phyloP scores from a whole-genome alignment of 2,329 filamentous ascomycete species.

The Thielaviopsis euricoi region DNA sequence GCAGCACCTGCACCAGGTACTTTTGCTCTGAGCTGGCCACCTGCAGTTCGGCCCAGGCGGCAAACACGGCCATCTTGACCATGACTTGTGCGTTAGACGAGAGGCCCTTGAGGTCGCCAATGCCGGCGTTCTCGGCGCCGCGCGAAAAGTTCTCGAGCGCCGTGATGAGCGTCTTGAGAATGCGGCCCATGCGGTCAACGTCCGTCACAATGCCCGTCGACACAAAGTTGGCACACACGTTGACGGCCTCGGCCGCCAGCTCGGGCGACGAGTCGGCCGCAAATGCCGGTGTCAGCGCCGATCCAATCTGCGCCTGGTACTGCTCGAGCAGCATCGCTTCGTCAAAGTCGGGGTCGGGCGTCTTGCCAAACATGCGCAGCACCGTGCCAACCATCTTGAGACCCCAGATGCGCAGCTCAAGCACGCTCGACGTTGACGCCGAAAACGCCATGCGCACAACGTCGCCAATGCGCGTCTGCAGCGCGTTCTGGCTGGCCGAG shows the following conservation, averaged over 20 bases:
- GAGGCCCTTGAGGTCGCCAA: constrained; percentile 81
- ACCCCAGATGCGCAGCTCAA: constrained; percentile 79
- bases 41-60: constrained; percentile 92
- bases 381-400: constrained; percentile 88
- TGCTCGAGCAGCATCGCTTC: constrained; percentile 93
- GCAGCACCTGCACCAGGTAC: constrained; percentile 76
- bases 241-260: constrained; percentile 85
- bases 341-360: constrained; percentile 91
- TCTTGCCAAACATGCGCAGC: constrained; percentile 89
- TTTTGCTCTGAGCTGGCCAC: constrained; percentile 85
- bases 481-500: constrained; percentile 56
- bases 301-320: constrained; percentile 96
- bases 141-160: constrained; percentile 84
- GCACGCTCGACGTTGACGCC: constrained; percentile 82
- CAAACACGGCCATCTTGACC: constrained; percentile 95
- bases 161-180: constrained; percentile 79
- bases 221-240: constrained; percentile 96
- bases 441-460: constrained; percentile 96
- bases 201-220: constrained; percentile 94
- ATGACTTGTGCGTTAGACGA: constrained; percentile 95
- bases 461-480: constrained; percentile 76
- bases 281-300: constrained; percentile 88
- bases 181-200: constrained; percentile 95
- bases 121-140: constrained; percentile 37
- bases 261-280: constrained; percentile 91